These are phyloP conservation scores for Xylariaceae sp. DNA, from an alignment of 2,329 filamentous ascomycete species.

Conservation along the genomic window DNA sequence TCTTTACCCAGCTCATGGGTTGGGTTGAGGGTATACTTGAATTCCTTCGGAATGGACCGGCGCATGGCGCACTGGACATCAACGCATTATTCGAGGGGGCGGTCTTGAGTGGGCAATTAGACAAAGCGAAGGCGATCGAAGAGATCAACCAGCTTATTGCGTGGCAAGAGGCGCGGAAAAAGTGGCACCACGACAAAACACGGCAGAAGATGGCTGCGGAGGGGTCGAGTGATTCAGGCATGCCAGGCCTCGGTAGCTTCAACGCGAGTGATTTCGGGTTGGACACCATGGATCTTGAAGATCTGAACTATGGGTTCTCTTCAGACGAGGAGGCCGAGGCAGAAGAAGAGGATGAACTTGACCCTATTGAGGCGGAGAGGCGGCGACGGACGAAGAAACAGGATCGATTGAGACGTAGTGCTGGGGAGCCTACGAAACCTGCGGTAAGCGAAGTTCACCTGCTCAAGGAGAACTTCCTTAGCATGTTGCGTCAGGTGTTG, in stretches of 20 bases:
- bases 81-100: slow-evolving; percentile 87
- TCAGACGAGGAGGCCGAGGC: slow-evolving; percentile 61
- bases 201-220: slow-evolving; percentile 98
- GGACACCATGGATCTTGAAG: slow-evolving; percentile 78
- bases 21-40: slow-evolving; percentile 96
- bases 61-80: slow-evolving; percentile 83
- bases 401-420: slow-evolving; percentile 71
- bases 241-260: slow-evolving; percentile 56
- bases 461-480: slow-evolving; percentile 71
- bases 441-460: slow-evolving; percentile 73
- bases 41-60: slow-evolving; percentile 82
- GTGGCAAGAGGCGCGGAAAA: slow-evolving; percentile 94
- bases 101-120: slow-evolving; percentile 59
- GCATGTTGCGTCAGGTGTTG: slow-evolving; percentile 76
- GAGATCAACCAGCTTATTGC: slow-evolving; percentile 84
- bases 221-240: slow-evolving; percentile 46
- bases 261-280: slow-evolving; percentile 83
- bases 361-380: slow-evolving; percentile 84
- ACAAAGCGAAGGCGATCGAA: slow-evolving; percentile 64
- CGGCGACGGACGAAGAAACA: slow-evolving; percentile 70
- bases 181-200: slow-evolving; percentile 98
- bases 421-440: slow-evolving; percentile 81
- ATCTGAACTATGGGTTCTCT: slow-evolving; percentile 74
- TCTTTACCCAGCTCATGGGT: slow-evolving; percentile 93
- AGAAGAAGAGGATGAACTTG: slow-evolving; percentile 71